A percentile compares a stretch with the other conserved stretches of the same genome.
These are phyloP conservation scores for Suhomyces pyralidae DNA, from an alignment of 805 yeast species.

Conservation along the genomic window DNA sequence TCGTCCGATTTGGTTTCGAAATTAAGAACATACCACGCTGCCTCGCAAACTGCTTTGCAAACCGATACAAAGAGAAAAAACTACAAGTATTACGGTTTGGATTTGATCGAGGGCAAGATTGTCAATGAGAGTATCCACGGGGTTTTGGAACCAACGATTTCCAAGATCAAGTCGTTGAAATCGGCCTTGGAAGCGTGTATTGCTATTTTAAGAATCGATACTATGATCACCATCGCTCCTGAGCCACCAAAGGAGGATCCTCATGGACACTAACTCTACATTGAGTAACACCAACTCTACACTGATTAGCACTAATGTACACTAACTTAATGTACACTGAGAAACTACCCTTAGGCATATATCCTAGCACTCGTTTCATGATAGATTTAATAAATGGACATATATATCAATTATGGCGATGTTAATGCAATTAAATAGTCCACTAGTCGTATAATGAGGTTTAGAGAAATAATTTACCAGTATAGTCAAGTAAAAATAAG, in stretches of 20 bases:
- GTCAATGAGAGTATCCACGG: conserved; percentile 83
- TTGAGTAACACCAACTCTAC: too few relatives aligned
- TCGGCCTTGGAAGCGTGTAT: conserved; percentile 98
- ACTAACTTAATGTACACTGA: too few relatives aligned
- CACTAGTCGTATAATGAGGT: too few relatives aligned
- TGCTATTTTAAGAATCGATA: conserved; percentile 94
- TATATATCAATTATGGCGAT: too few relatives aligned
- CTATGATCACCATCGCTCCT: conserved; percentile 96
- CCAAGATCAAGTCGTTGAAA: conserved; percentile 88
- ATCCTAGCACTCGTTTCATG: neutral
- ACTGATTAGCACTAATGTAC: too few relatives aligned
- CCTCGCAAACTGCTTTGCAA: conserved; percentile 80
- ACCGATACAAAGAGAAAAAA: conserved; percentile 82
- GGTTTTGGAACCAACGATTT: conserved; percentile 91
- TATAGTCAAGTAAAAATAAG: too few relatives aligned
- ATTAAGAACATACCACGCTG: conserved; percentile 93
- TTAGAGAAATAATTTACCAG: too few relatives aligned
- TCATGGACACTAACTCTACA: conserved; percentile 62
- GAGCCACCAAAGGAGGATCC: conserved; percentile 91
- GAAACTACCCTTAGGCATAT: too few relatives aligned
- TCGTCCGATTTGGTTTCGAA: conserved; percentile 92
- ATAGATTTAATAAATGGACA: neutral
- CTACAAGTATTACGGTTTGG: conserved; percentile 90
- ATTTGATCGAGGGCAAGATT: conserved; percentile 85
- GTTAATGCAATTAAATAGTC: too few relatives aligned